Conservation (phyloP, 2,329 filamentous ascomycete genomes). For the Ophiostoma tasmaniense region DNA sequence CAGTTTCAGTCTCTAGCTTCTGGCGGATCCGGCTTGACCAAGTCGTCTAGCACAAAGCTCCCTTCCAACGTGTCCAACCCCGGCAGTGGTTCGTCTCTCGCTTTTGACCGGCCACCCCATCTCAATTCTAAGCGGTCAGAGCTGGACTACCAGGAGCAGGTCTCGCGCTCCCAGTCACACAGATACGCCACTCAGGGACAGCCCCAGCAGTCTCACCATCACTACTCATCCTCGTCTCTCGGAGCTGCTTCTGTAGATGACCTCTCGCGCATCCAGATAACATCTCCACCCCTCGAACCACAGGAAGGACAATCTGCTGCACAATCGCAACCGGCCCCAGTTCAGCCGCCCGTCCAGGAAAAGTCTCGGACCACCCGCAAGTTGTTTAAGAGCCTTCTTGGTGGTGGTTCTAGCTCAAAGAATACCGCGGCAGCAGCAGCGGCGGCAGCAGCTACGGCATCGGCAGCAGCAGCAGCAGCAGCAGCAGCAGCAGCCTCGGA, state of each 20-base stretch:
- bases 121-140: conserved; percentile 18
- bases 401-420: conserved; percentile 31
- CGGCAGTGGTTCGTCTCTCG: conserved; percentile 3
- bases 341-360: conserved; percentile 28
- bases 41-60: conserved; percentile 27
- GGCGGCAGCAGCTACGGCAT: conserved; percentile 10
- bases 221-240: conserved; percentile 29
- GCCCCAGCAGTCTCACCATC: conserved; percentile 25
- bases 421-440: conserved; percentile 23
- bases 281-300: conserved; percentile 24
- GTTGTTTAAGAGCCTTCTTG: conserved; percentile 47
- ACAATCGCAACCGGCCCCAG: conserved; percentile 8
- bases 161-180: conserved; percentile 45
- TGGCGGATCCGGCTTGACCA: conserved; percentile 19
- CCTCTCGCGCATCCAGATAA: conserved; percentile 27
- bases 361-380: conserved; percentile 43
- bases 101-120: conserved; percentile 25
- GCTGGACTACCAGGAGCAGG: conserved; percentile 39
- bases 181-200: conserved; percentile 33
- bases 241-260: conserved; percentile 35
- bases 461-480: conserved; percentile 15
- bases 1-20: conserved; percentile 15
- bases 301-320: conserved; percentile 18
- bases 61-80: not conserved
- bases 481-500: conserved; percentile 10